Base-by-base conservation (phyloP, 306 rosid genomes). In the Trifolium fragiferum region DNA sequence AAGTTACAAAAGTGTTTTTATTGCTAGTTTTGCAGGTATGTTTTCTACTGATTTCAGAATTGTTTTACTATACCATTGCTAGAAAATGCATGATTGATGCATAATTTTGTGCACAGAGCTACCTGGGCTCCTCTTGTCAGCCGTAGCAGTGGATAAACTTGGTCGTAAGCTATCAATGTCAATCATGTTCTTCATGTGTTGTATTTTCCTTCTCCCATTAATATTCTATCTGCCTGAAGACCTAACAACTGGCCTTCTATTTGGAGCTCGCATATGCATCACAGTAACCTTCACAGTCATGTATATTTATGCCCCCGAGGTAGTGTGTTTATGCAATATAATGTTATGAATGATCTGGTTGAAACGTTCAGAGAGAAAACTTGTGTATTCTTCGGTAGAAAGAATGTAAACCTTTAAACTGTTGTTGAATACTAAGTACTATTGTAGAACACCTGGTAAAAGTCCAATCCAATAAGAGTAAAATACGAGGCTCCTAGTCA, bases 291-390 rank as follows among this genome's bases (percentile, higher is more conserved):
- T 92, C 85, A 90, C 97, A 16, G 80, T 92, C 66, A 78, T 94
- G 63, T 94, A 89, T 64, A 94, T 94, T 77, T 94, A 94, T 72
- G 99, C 99, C 63, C 99, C 99, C 10, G 99, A 94, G 97, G 99
- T 92, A 82, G 79, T n/a, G 38, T 57, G 63, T 61, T 50, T 21
- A 20, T 37, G 61, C 70, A 70, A 43, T 62, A 43, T 67, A 59
- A 41, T 61, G 72, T 62, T 65, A 46, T 64, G 46, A 73, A 80
- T 60, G 60, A 43, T 30, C 60, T 67, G 53, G 57, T 73, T 57
- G 69, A 73, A 72, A 54, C 27, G 4, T 27, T 30, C 43, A 20
- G 69, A 30, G 59, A 63, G 54, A 69, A 69, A 77, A 46, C 25
- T 18, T 49, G 30, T 70, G 55, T 37, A 37, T 62, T 40, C 16